Conservation (phyloP, 371 early-diverging fungal species). For the Rhizopus stolonifer region DNA sequence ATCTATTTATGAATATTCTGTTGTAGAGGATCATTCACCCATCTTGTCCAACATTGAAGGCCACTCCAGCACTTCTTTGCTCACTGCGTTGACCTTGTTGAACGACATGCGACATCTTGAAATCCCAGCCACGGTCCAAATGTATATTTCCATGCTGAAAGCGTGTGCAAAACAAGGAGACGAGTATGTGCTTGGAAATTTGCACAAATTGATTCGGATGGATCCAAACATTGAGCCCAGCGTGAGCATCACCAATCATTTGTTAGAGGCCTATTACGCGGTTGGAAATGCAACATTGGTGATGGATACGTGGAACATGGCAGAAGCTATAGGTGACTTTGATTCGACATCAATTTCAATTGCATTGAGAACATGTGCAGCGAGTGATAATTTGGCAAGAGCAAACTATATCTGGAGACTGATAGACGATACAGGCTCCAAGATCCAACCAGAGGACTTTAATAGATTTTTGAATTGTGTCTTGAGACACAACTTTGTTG, state of each 20-base stretch:
- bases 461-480: slow-evolving; percentile 22
- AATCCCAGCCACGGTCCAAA: slow-evolving; percentile 38
- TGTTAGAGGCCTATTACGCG: slow-evolving; percentile 42
- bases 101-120: slow-evolving; percentile 46
- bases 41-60: slow-evolving; percentile 22
- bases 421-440: neutral
- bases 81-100: slow-evolving; percentile 36
- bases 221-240: slow-evolving; percentile 45
- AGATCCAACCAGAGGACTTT: slow-evolving; percentile 28
- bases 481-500: neutral
- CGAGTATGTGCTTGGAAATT: slow-evolving; percentile 28
- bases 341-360: slow-evolving; percentile 10
- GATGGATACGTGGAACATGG: slow-evolving; percentile 39
- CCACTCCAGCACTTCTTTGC: slow-evolving; percentile 25
- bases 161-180: slow-evolving; percentile 36
- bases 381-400: slow-evolving; percentile 10
- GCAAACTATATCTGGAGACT: slow-evolving; percentile 20
- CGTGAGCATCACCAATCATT: slow-evolving; percentile 31
- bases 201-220: slow-evolving; percentile 47
- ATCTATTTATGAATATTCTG: slow-evolving; percentile 25
- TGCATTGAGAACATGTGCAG: slow-evolving; percentile 16
- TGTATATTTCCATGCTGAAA: slow-evolving; percentile 34
- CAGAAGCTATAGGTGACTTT: neutral
- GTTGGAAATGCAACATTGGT: slow-evolving; percentile 27
- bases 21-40: slow-evolving; percentile 20